Percentiles rank a stretch among this genome's conserved stretches.
Conservation (phyloP, 768 basidiomycete genomes). For the Pleurotus sapidus region DNA sequence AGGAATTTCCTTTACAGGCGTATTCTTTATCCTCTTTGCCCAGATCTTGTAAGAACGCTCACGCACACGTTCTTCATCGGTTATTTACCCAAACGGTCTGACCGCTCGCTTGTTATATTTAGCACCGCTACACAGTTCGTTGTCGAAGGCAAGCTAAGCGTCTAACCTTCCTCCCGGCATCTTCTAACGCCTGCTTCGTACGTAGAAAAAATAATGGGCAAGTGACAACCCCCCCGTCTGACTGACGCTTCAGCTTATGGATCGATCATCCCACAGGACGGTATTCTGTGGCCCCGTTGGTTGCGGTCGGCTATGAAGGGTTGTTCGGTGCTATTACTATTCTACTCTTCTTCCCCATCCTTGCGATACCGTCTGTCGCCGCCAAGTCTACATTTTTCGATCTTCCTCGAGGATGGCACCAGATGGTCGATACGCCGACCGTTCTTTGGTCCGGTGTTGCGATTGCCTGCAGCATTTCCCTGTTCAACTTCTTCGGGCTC, state of each 20-base stretch:
- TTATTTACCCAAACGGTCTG: background rate
- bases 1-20: conserved; percentile 45
- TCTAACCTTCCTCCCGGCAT: background rate
- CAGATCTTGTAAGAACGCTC: conserved; percentile 78
- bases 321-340: conserved; percentile 86
- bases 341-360: conserved; percentile 73
- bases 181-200: conserved; percentile 8
- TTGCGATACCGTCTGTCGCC: conserved; percentile 67
- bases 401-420: conserved; percentile 83
- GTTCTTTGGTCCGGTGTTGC: conserved; percentile 68
- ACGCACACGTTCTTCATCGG: conserved; percentile 13
- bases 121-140: conserved; percentile 93
- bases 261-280: conserved; percentile 30
- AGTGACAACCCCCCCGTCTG: conserved; percentile 10
- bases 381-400: conserved; percentile 77
- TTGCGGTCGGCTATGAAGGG: conserved; percentile 94
- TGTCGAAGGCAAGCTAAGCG: conserved; percentile 56
- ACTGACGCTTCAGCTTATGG: background rate
- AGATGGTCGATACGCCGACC: conserved; percentile 76
- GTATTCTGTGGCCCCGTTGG: conserved; percentile 83
- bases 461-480: conserved; percentile 72
- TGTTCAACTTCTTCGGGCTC: conserved; percentile 89
- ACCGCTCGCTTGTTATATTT: background rate
- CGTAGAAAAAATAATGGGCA: conserved; percentile 84
- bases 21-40: conserved; percentile 90